Conservation (phyloP, 805 yeast genomes). For the Ogataea ramenticola region DNA sequence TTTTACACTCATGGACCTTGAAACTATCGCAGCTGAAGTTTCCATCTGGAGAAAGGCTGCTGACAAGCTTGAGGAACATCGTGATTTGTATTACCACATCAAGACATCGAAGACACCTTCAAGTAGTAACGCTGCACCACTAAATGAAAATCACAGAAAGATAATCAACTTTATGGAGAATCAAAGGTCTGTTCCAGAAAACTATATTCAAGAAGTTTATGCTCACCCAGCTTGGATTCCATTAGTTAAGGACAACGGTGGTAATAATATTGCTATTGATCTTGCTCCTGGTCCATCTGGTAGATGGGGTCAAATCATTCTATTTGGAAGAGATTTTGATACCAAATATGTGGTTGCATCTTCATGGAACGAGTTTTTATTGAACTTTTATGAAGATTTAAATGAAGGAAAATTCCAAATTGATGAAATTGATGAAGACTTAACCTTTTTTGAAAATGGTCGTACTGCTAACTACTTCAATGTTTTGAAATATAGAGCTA, state of each 20-base stretch:
- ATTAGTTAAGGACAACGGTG: slow-evolving; percentile 76
- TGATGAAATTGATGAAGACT: slow-evolving; percentile 57
- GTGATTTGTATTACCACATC: background rate
- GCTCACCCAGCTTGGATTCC: slow-evolving; percentile 95
- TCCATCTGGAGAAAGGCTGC: slow-evolving; percentile 79
- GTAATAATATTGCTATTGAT: slow-evolving; percentile 90
- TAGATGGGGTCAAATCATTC: slow-evolving; percentile 81
- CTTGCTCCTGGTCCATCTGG: slow-evolving; percentile 77
- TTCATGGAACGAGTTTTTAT: slow-evolving; percentile 83
- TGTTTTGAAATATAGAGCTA: slow-evolving; percentile 63
- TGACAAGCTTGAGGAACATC: slow-evolving; percentile 26
- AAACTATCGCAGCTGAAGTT: slow-evolving; percentile 73
- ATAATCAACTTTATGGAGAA: slow-evolving; percentile 28
- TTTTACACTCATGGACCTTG: slow-evolving; percentile 69
- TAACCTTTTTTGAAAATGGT: slow-evolving; percentile 25
- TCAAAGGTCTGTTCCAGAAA: slow-evolving; percentile 73
- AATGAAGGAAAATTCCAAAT: slow-evolving; percentile 77
- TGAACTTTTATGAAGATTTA: slow-evolving; percentile 78
- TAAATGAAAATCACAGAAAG: background rate
- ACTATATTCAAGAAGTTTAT: slow-evolving; percentile 62
- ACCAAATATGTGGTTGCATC: slow-evolving; percentile 80
- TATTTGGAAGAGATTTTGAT: slow-evolving; percentile 93
- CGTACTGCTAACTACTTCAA: slow-evolving; percentile 58
- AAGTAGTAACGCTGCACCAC: background rate
- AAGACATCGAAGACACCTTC: slow-evolving; percentile 1